Conservation (phyloP, 225 moss, liverwort and hornwort species). For the Physcomitrellopsis africana region DNA sequence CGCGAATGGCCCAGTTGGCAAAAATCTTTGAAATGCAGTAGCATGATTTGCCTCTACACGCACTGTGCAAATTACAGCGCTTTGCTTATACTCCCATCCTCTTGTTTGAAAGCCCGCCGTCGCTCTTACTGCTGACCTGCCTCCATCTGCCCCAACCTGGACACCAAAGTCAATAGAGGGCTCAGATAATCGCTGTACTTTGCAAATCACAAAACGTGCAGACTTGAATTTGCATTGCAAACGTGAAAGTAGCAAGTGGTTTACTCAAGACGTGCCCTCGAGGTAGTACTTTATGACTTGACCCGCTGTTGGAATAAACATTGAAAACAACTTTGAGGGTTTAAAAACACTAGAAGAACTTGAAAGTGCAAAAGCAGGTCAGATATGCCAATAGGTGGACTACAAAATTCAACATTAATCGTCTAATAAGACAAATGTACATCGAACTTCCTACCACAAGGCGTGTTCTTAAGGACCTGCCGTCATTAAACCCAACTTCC, state of each 20-base stretch:
- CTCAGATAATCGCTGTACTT: neutral
- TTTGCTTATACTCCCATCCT: conserved; percentile 90
- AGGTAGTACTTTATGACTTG: neutral
- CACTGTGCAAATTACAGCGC: conserved; percentile 93
- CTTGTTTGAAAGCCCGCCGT: conserved; percentile 82
- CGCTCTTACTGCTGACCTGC: conserved; percentile 78
- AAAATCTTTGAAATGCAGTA: conserved; percentile 97
- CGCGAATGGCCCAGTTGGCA: conserved; percentile 85
- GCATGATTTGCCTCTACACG: conserved; percentile 68
- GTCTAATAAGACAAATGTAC: neutral
- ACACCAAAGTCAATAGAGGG: conserved; percentile 12
- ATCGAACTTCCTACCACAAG: conserved; percentile 69
- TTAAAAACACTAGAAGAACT: neutral
- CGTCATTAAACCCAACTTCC: conserved; percentile 81
- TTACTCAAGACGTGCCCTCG: conserved; percentile 3
- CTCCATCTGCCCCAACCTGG: conserved; percentile 95
- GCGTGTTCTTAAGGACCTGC: conserved; percentile 70
- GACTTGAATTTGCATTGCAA: neutral
- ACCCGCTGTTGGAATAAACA: no score
- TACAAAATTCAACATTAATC: neutral
- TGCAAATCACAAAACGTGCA: conserved; percentile 12
- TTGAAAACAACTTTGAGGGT: neutral
- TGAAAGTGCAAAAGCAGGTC: neutral
- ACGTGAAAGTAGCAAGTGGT: neutral
- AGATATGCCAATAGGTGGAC: neutral